These are phyloP conservation scores for Epichloe scottii DNA, from an alignment of 2,329 filamentous ascomycete species.

Conservation along the genomic window DNA sequence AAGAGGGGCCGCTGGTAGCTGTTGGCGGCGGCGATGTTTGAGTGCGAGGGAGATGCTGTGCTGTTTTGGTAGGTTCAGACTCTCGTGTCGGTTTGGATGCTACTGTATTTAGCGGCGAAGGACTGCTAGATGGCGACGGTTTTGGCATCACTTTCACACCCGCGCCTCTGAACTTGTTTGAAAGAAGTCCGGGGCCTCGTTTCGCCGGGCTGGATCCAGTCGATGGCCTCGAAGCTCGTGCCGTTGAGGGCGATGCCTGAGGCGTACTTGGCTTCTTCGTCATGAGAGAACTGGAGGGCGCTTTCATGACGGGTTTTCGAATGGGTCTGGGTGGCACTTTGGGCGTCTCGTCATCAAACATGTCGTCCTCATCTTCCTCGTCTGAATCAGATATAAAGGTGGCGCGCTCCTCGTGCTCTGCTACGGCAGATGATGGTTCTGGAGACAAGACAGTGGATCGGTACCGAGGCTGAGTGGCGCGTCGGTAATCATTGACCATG, in stretches of 20 bases:
- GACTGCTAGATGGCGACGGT: not conserved
- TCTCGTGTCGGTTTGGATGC: not conserved
- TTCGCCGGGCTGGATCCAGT: constrained; percentile 1
- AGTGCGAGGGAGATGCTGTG: not conserved
- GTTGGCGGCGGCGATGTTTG: not conserved
- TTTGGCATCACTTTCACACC: not conserved
- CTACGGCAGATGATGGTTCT: constrained; percentile 12
- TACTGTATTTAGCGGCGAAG: not conserved
- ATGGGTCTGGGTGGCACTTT: not conserved
- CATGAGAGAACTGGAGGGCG: not conserved
- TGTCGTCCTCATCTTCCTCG: constrained; percentile 13
- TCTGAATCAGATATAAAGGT: constrained; percentile 30
- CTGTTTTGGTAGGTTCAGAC: not conserved
- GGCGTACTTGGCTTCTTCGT: not conserved
- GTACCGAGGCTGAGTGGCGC: constrained; percentile 26
- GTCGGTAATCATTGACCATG: constrained; percentile 41
- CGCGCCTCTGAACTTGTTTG: constrained; percentile 6
- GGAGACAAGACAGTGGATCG: constrained; percentile 13
- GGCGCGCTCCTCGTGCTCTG: constrained; percentile 22
- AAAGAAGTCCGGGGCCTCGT: constrained; percentile 1
- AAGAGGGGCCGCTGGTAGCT: not conserved
- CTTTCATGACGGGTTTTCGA: constrained; percentile 4
- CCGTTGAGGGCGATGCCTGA: not conserved
- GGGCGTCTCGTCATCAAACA: constrained; percentile 1
- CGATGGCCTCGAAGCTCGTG: not conserved